Evolutionary conservation across 2,329 filamentous ascomycete genomes (phyloP).

Genomic region (Venturia oleaginea): DNA sequence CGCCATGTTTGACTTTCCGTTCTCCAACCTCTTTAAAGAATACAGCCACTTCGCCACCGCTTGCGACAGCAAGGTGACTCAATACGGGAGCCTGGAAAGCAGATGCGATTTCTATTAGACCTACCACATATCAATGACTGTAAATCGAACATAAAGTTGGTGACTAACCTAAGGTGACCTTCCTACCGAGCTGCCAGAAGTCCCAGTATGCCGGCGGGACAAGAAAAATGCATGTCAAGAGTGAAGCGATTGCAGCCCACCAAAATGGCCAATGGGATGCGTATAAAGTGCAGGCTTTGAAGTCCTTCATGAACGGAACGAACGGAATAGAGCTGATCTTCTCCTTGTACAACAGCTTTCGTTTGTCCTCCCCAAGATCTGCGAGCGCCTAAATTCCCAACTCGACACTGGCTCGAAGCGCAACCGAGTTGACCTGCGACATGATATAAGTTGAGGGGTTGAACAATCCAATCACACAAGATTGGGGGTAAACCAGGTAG

Average conservation of each 20-base stretch:
- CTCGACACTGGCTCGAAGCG: background rate
- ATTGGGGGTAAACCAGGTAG: background rate
- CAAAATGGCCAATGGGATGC: background rate
- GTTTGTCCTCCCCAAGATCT: background rate
- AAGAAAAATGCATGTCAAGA: constrained; percentile 2
- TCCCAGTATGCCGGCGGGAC: constrained; percentile 7
- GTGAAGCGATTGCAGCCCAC: background rate
- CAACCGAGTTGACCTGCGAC: background rate
- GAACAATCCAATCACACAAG: background rate
- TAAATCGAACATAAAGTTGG: background rate
- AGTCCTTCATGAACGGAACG: background rate
- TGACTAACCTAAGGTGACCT: constrained; percentile 5
- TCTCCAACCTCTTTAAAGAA: constrained; percentile 4
- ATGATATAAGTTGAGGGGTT: background rate
- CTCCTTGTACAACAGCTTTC: background rate
- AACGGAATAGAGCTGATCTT: background rate
- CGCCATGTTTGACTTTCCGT: constrained; percentile 1
- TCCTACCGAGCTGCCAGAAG: constrained; percentile 10
- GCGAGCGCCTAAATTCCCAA: background rate
- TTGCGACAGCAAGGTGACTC: constrained; percentile 2
- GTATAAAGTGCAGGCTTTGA: background rate
- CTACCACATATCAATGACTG: background rate
- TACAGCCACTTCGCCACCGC: background rate
- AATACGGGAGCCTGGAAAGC: constrained; percentile 4
- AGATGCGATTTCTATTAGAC: constrained; percentile 6